Evolutionary conservation across 371 early-diverging fungal species (phyloP), one percentile per base, ranked within the genome.

Genomic region (Mucor plumbeus): DNA sequence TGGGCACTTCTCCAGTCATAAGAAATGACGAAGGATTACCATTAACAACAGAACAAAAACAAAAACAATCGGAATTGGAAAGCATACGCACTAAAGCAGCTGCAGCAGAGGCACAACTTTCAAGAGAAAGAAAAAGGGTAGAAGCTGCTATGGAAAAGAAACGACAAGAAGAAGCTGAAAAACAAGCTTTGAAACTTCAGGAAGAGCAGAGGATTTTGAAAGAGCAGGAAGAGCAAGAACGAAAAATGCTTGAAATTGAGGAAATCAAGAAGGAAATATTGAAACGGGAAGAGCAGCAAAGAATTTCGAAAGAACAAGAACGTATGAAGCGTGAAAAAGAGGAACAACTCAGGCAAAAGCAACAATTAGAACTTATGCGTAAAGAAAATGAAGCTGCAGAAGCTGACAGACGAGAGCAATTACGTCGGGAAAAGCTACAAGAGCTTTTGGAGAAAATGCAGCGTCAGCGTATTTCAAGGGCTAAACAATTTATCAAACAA

Each of bases 301-400:
- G 50, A 14, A 19, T 35, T 0, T 54, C 53, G 43, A 53, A 64
- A 57, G 33, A 31, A 21, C 55, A 57, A 1, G 61, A 70, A 15
- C 70, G 21, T 13, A 38, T 54, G 0, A 38, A 59, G 11, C 40
- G 47, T 4, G 67, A 57, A 54, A 54, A 59, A 36, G 63, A 67
- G 11, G 34, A 59, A 41, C 36, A 38, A 55, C 17, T 31, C 56
- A 41, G 31, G 54, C 36, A 33, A 19, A 31, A 61, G 4, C 61
- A 61, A 67, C 59, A 55, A 31, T 34, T 59, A 35, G 59, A 63
- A 50, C 67, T 62, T 47, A 9, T 58, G 34, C 40, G 59, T 7
- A 58, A 17, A 17, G 19, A 55, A 36, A 43, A 54, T 47, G 64
- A 67, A 34, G 31, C 31, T 5, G 71, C 73, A 26, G 72, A 47